Conservation (phyloP, 495 filamentous ascomycete species). For the Halenospora varia region DNA sequence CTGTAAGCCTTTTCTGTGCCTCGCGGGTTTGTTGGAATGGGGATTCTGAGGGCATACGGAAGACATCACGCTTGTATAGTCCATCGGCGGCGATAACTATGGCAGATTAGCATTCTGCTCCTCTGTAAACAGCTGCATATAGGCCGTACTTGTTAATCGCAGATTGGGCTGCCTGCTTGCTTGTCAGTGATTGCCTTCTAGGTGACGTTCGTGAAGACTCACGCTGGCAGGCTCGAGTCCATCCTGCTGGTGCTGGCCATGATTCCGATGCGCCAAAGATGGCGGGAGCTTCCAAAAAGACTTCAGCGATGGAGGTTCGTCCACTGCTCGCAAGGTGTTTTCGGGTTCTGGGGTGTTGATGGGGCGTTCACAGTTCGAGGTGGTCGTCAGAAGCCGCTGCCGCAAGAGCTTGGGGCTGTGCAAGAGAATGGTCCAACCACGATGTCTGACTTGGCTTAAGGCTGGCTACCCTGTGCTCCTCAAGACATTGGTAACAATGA, state of each 20-base stretch:
- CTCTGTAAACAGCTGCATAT: constrained; percentile 14
- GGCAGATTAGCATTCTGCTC: constrained; percentile 19
- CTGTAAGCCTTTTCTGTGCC: constrained; percentile 17
- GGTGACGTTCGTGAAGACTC: constrained; percentile 27
- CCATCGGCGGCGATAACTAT: constrained; percentile 97
- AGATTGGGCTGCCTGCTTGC: constrained; percentile 52
- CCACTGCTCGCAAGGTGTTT: constrained; percentile 3
- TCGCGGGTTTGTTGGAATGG: constrained; percentile 6
- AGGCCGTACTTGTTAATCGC: constrained; percentile 58
- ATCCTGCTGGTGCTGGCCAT: constrained; percentile 42
- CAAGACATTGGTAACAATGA: neutral
- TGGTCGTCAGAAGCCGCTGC: constrained; percentile 14
- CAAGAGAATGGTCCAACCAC: constrained; percentile 14
- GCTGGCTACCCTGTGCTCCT: neutral
- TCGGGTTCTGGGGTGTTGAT: constrained; percentile 3
- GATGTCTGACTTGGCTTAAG: constrained; percentile 8
- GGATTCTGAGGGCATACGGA: constrained; percentile 59
- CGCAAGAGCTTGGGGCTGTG: constrained; percentile 21
- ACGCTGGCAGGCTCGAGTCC: constrained; percentile 58
- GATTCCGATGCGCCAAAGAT: constrained; percentile 27
- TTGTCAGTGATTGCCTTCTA: constrained; percentile 12
- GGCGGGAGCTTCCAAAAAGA: constrained; percentile 18
- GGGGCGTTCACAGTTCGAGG: constrained; percentile 11
- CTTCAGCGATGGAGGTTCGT: constrained; percentile 28
- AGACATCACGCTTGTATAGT: constrained; percentile 98